Evolutionary conservation across 179 eudicot species (phyloP).

Genomic region (Beta corolliflora): DNA sequence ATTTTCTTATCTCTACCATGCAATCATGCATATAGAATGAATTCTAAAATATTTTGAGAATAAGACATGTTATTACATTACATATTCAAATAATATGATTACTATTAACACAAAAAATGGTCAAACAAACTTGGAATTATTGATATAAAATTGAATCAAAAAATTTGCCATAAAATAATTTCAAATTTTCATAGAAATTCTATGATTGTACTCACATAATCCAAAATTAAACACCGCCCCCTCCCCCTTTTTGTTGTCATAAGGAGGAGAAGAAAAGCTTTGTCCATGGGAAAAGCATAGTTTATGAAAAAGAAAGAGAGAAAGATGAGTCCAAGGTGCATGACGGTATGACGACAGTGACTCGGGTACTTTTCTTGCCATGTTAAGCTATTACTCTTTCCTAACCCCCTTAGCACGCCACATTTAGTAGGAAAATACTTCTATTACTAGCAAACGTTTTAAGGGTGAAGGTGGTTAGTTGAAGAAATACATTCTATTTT

Average conservation of each 20-base stretch:
- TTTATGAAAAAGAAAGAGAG: not conserved
- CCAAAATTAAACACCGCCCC: not conserved
- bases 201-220: not conserved
- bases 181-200: not conserved
- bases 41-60: too few species aligned
- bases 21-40: too few species aligned
- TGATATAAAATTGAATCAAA: too few species aligned
- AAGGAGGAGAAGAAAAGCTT: not conserved
- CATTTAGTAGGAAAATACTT: not conserved
- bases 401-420: slow-evolving; percentile 19
- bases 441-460: not conserved
- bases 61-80: too few species aligned
- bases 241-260: not conserved
- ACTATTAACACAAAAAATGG: too few species aligned
- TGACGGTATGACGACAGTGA: not conserved
- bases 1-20: too few species aligned
- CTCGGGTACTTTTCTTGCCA: slow-evolving; percentile 18
- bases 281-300: slow-evolving; percentile 12
- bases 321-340: not conserved
- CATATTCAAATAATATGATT: too few species aligned
- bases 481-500: slow-evolving; percentile 6
- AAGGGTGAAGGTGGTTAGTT: not conserved
- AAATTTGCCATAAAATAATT: not conserved
- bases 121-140: too few species aligned
- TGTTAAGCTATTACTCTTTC: slow-evolving; percentile 1